Conservation (phyloP, 495 filamentous ascomycete genomes). For the Penicillium herquei region DNA sequence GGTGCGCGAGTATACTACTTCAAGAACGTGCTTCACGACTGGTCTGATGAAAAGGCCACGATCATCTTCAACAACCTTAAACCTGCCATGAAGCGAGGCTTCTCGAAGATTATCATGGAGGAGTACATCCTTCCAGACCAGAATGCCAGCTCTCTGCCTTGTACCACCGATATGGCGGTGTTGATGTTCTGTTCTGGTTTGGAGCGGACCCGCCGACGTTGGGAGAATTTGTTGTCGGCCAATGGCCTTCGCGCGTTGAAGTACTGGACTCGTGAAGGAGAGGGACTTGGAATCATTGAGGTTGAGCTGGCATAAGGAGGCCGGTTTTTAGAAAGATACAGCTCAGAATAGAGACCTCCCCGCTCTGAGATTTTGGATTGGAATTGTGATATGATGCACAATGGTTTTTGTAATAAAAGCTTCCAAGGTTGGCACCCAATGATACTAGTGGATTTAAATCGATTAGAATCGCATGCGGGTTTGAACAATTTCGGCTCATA, state of each 20-base stretch:
- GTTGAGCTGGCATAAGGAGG: constrained; percentile 21
- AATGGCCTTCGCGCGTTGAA: background rate
- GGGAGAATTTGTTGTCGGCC: background rate
- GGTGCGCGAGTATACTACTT: constrained; percentile 1
- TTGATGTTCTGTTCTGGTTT: background rate
- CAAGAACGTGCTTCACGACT: constrained; percentile 1
- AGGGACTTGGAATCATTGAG: background rate
- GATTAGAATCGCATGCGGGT: too few species aligned
- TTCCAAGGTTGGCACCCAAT: too few species aligned
- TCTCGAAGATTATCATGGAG: constrained; percentile 1
- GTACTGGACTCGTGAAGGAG: background rate
- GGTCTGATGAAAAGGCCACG: background rate
- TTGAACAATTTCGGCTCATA: too few species aligned
- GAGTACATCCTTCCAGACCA: constrained; percentile 1
- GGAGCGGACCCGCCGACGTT: background rate
- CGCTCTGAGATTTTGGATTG: too few species aligned
- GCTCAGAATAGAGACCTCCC: too few species aligned
- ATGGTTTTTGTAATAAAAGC: too few species aligned
- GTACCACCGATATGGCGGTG: background rate
- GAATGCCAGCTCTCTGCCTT: background rate
- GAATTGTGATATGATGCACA: too few species aligned
- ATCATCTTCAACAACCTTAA: background rate
- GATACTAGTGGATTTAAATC: too few species aligned
- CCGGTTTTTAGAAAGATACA: too few species aligned
- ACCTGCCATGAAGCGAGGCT: background rate